Conservation (phyloP, 129 eudicot species). For the Apium graveolens region DNA sequence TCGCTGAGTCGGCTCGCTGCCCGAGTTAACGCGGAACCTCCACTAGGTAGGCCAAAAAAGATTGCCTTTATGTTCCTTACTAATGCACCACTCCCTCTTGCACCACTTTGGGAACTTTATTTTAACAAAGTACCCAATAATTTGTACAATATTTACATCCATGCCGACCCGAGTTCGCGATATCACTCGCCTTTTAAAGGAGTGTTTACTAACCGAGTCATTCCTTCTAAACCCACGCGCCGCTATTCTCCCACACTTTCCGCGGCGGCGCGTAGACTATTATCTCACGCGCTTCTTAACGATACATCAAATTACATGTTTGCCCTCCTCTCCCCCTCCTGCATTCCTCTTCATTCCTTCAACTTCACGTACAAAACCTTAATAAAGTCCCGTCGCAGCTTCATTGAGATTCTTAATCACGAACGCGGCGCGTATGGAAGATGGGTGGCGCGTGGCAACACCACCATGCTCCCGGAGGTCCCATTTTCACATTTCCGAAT, state of each 20-base stretch:
- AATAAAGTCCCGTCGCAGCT: conserved; percentile 40
- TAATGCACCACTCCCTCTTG: conserved; percentile 45
- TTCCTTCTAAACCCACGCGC: conserved; percentile 67
- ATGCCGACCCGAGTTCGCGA: conserved; percentile 48
- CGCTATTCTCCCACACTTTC: conserved; percentile 48
- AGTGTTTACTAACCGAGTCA: conserved; percentile 52
- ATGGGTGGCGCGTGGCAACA: conserved; percentile 86
- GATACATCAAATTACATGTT: conserved; percentile 61
- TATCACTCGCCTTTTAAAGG: conserved; percentile 39
- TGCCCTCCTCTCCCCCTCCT: conserved; percentile 64
- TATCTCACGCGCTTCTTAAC: conserved; percentile 63
- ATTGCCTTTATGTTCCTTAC: conserved; percentile 79
- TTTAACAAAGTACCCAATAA: conserved; percentile 32
- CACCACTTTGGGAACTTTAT: conserved; percentile 73
- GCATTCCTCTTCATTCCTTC: conserved; percentile 77
- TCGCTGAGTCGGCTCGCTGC: conserved; percentile 42
- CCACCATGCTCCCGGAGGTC: conserved; percentile 71
- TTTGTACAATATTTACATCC: conserved; percentile 68
- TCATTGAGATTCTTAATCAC: conserved; percentile 52
- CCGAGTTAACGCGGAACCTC: conserved; percentile 34
- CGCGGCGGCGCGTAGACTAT: conserved; percentile 49
- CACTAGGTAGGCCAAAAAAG: conserved; percentile 31
- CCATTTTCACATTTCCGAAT: conserved; percentile 39
- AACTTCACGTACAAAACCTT: conserved; percentile 44
- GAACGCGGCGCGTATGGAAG: conserved; percentile 49